Base-by-base conservation (phyloP, 1,284 basidiomycete species). In the Lentinus polychrous region DNA sequence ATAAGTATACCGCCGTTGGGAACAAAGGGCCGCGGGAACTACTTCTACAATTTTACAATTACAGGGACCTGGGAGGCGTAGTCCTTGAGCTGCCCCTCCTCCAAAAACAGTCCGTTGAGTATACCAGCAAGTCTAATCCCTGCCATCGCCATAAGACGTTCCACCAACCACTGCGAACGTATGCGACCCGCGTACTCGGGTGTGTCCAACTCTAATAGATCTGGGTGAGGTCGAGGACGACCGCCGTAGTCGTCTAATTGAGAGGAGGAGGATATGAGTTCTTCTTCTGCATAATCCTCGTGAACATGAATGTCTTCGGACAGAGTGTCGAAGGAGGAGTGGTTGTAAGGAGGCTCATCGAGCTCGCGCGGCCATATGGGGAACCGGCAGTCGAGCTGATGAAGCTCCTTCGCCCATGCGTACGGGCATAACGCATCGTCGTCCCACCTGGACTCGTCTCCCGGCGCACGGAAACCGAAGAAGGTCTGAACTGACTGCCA, bases 81-180 rank as follows among this genome's bases (percentile, higher is more conserved):
- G 10, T 52, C 42, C 15, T 38, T 36, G 6, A 44, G 34, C 22
- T 18, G 51, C 38, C 47, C 53, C 22, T 48, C 55, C 14, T 57
- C 54, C n/a, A 73, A 73, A 51, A 87, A 86, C n/a, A 90, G 65
- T 53, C 73, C 79, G 58, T 94, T 94, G 55, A 95, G 66, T 3
- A 89, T 65, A 1, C 81, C 89, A 8, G 91, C 93, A 31, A 94
- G 78, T 12, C 92, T 74, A 33, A 94, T 67, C 1, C 91, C 93
- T 1, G 72, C 91, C 71, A 84, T 84, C 0, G 90, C 86, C 42
- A 96, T 68, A 56, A 94, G 65, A 65, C 79, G 81, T 73, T 95
- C 91, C 2, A 96, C 59, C 35, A 91, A 68, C 76, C 85, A 84
- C 51, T 78, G 69, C 36, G 80, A 66, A 47, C 70, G 69, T 55